Conservation (phyloP, 2,329 filamentous ascomycete genomes). For the Chrysoporthe austroafricana region DNA sequence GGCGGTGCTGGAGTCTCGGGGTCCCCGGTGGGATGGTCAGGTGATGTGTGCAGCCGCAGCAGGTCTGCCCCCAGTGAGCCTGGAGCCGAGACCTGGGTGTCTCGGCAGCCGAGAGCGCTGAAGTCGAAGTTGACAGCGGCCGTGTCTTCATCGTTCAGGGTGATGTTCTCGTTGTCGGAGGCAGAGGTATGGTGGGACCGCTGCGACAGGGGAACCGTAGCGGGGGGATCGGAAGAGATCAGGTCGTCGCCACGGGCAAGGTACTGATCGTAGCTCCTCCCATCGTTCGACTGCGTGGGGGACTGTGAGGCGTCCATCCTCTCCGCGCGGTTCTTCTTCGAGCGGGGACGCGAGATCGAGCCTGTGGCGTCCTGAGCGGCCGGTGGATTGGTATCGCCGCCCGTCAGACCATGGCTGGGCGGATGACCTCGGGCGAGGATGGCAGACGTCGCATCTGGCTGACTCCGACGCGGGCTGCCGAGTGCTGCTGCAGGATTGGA, state of each 20-base stretch:
- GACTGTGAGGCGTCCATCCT: constrained; percentile 56
- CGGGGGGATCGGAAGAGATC: constrained; percentile 35
- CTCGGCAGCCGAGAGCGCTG: constrained; percentile 41
- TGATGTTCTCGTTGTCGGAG: constrained; percentile 35
- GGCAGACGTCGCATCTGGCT: constrained; percentile 7
- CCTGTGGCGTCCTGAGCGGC: not conserved
- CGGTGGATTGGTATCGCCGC: not conserved
- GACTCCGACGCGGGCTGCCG: not conserved
- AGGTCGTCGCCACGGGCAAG: constrained; percentile 30
- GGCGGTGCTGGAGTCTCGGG: constrained; percentile 55
- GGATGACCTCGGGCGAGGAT: not conserved
- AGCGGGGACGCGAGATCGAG: constrained; percentile 4
- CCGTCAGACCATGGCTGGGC: not conserved
- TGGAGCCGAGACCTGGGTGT: constrained; percentile 44
- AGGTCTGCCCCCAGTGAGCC: constrained; percentile 24
- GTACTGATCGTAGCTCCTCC: constrained; percentile 58
- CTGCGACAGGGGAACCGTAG: constrained; percentile 20
- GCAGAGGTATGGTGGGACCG: constrained; percentile 16
- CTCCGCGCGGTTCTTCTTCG: constrained; percentile 9
- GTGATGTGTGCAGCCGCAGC: constrained; percentile 21
- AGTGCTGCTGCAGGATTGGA: not conserved
- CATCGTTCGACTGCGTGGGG: constrained; percentile 60
- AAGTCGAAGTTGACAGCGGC: constrained; percentile 53
- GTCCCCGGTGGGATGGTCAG: constrained; percentile 20
- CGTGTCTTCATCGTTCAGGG: constrained; percentile 52